Conservation (phyloP, 2,329 filamentous ascomycete genomes). For the Phaeosphaeria sp. region DNA sequence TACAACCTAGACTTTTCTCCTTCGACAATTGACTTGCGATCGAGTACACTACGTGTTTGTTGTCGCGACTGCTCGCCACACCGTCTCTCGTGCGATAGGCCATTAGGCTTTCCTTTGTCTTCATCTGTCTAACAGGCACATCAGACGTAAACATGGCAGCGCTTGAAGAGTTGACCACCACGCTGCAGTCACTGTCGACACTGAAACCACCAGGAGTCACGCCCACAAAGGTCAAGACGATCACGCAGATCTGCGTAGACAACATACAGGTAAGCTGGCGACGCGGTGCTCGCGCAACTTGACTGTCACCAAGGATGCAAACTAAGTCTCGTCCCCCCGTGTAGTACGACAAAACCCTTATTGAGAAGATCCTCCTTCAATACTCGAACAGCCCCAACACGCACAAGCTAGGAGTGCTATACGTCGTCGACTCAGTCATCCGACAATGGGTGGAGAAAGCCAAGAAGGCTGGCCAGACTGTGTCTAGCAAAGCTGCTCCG, state of each 20-base stretch:
- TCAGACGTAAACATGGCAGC: constrained; percentile 62
- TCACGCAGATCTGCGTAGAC: constrained; percentile 85
- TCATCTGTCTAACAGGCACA: constrained; percentile 28
- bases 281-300: constrained; percentile 13
- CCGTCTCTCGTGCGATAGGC: constrained; percentile 14
- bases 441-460: constrained; percentile 98
- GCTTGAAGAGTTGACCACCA: constrained; percentile 88
- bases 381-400: constrained; percentile 94
- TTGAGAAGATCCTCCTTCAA: constrained; percentile 95
- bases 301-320: constrained; percentile 17
- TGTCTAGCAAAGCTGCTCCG: constrained; percentile 81
- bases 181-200: constrained; percentile 88
- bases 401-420: constrained; percentile 98
- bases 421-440: constrained; percentile 99
- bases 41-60: constrained; percentile 37
- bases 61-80: constrained; percentile 25
- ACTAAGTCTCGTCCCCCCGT: constrained; percentile 35
- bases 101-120: constrained; percentile 21
- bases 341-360: constrained; percentile 91
- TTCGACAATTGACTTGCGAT: constrained; percentile 29
- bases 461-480: constrained; percentile 77
- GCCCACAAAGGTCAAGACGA: constrained; percentile 84
- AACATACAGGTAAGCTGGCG: constrained; percentile 41
- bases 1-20: constrained; percentile 36
- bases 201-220: constrained; percentile 95